phyloP scores from a whole-genome alignment of 768 basidiomycete species.

The Tephrocybe sp. region DNA sequence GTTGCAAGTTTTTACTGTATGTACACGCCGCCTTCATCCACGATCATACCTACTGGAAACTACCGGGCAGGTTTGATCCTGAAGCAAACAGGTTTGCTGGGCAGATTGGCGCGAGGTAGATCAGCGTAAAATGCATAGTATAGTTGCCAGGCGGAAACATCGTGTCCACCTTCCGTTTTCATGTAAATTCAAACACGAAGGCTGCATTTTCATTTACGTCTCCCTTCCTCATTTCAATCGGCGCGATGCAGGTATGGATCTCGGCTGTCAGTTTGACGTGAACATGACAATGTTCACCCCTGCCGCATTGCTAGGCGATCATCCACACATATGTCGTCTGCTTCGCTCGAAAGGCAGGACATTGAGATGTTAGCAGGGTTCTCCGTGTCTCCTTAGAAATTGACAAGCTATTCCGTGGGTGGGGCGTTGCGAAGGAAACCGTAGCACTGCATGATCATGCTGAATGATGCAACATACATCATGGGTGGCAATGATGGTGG shows the following conservation, averaged over 20 bases:
- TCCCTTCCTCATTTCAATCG: no score
- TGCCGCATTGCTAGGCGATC: not conserved
- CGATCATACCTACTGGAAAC: no score
- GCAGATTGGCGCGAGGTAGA: not conserved
- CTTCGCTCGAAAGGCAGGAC: not conserved
- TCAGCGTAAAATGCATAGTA: not conserved
- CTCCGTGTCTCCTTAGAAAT: no score
- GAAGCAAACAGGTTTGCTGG: not conserved
- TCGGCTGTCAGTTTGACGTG: no score
- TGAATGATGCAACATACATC: no score
- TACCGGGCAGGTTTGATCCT: not conserved
- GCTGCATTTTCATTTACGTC: not conserved
- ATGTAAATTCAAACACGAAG: not conserved
- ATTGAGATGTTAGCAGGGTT: conserved; percentile 4
- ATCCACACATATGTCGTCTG: not conserved
- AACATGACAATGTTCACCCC: no score
- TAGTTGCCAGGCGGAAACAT: not conserved
- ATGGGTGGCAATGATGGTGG: no score
- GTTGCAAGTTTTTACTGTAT: no score
- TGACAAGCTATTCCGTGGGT: not conserved
- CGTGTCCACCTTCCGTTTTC: not conserved
- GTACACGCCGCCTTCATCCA: not conserved
- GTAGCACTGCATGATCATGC: no score
- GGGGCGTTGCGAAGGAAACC: not conserved
- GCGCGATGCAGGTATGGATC: no score